Evolutionary conservation across 305 asterid genomes (phyloP).

Genomic region (Solanum hybrid): DNA sequence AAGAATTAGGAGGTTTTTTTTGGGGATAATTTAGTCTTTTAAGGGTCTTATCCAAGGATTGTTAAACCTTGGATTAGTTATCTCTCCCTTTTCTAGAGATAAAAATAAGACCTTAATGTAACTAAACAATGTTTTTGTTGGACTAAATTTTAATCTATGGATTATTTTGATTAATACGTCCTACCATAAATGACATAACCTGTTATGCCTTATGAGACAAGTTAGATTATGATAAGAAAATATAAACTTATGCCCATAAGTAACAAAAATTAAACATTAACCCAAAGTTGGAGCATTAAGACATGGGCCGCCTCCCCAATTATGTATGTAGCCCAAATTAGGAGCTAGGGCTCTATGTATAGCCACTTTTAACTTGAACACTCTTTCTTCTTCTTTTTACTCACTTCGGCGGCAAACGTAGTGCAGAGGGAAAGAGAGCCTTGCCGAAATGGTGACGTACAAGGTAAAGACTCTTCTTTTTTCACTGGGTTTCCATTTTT

Average conservation of each 20-base stretch:
- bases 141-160: too few relatives aligned
- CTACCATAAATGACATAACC: too few relatives aligned
- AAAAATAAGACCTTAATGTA: too few relatives aligned
- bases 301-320: not conserved
- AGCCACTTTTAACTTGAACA: not conserved
- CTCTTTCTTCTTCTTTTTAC: not conserved
- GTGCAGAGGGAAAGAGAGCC: not conserved
- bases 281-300: not conserved
- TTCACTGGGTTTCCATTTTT: not conserved
- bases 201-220: too few relatives aligned
- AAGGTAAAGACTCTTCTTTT: not conserved
- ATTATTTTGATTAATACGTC: too few relatives aligned
- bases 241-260: too few relatives aligned
- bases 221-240: not conserved
- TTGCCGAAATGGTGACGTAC: slow-evolving; percentile 6
- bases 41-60: too few relatives aligned
- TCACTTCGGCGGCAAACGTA: not conserved
- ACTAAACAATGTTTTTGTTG: too few relatives aligned
- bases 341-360: not conserved
- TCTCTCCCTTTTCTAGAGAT: too few relatives aligned
- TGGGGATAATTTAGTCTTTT: too few relatives aligned
- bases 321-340: not conserved
- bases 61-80: too few relatives aligned
- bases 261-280: not conserved
- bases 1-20: too few relatives aligned